phyloP scores from a whole-genome alignment of 371 early-diverging fungal species.

The Mucor velutinosus region DNA sequence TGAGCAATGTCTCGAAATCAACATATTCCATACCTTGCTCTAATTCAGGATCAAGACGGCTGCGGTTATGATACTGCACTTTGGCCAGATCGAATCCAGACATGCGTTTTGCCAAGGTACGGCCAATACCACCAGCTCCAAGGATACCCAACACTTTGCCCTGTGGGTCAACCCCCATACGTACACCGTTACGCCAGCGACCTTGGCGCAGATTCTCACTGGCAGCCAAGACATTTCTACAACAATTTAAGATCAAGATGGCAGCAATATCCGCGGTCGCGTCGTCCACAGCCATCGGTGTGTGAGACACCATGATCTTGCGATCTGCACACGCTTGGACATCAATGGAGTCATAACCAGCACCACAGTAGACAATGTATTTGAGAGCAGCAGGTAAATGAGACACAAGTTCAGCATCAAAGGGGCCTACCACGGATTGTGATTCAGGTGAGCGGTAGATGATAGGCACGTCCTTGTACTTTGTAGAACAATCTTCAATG shows the following conservation, averaged over 20 bases:
- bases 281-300: conserved; percentile 46
- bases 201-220: conserved; percentile 52
- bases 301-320: conserved; percentile 42
- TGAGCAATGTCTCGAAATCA: conserved; percentile 54
- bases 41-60: conserved; percentile 34
- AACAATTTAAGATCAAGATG: conserved; percentile 50
- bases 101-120: conserved; percentile 62
- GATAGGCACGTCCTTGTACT: conserved; percentile 36
- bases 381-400: conserved; percentile 32
- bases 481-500: conserved; percentile 35
- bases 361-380: conserved; percentile 37
- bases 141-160: conserved; percentile 57
- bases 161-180: conserved; percentile 55
- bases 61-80: conserved; percentile 58
- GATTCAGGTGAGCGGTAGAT: conserved; percentile 33
- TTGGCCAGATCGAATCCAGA: conserved; percentile 53
- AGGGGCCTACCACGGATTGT: conserved; percentile 23
- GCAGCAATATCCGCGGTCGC: conserved; percentile 61
- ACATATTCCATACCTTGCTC: conserved; percentile 46
- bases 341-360: conserved; percentile 49
- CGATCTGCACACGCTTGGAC: conserved; percentile 39
- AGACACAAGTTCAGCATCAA: conserved; percentile 40
- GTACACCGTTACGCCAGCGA: conserved; percentile 43
- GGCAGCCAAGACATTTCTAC: conserved; percentile 49
- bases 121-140: conserved; percentile 67